A percentile compares a stretch with the other conserved stretches of the same genome.
These are phyloP conservation scores for Rutstroemia sp. DNA, from an alignment of 2,329 filamentous ascomycete genomes.

Conservation along the genomic window DNA sequence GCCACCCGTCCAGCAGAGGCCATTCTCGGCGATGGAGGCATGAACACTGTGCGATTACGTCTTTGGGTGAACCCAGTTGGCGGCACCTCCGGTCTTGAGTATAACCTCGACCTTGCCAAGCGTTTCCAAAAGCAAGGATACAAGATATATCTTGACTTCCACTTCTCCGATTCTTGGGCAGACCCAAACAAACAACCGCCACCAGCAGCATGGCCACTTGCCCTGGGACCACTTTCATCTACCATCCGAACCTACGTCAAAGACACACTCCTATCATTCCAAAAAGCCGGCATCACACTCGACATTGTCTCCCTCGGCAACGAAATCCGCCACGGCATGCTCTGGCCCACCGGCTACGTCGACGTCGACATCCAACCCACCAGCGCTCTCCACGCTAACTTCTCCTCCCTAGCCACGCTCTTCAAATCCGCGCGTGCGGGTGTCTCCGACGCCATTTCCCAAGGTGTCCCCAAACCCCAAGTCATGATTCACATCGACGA, in stretches of 20 bases:
- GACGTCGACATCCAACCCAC: constrained; percentile 32
- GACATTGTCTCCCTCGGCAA: constrained; percentile 66
- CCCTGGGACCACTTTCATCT: constrained; percentile 48
- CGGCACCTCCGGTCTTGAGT: constrained; percentile 59
- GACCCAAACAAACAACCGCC: constrained; percentile 57
- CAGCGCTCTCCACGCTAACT: constrained; percentile 32
- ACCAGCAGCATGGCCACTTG: constrained; percentile 55
- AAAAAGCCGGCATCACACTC: constrained; percentile 46
- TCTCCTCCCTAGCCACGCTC: constrained; percentile 52
- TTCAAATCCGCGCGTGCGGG: constrained; percentile 52
- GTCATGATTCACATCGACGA: constrained; percentile 71
- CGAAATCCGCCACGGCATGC: constrained; percentile 59
- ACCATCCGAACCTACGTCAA: constrained; percentile 61
- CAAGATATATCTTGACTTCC: constrained; percentile 51
- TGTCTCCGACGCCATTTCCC: constrained; percentile 53
- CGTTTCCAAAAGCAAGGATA: constrained; percentile 55
- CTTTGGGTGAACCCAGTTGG: constrained; percentile 62
- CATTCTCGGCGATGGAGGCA: constrained; percentile 53
- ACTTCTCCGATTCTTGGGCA: constrained; percentile 61
- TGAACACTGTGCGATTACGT: constrained; percentile 63
- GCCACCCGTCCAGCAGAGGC: constrained; percentile 45
- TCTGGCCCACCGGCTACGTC: constrained; percentile 56
- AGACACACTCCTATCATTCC: constrained; percentile 53
- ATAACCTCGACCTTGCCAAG: constrained; percentile 59
- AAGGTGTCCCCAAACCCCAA: constrained; percentile 42